Evolutionary conservation across 2,329 filamentous ascomycete species (phyloP), one percentile per base, ranked within the genome.

Genomic region (Cercospora sp.): DNA sequence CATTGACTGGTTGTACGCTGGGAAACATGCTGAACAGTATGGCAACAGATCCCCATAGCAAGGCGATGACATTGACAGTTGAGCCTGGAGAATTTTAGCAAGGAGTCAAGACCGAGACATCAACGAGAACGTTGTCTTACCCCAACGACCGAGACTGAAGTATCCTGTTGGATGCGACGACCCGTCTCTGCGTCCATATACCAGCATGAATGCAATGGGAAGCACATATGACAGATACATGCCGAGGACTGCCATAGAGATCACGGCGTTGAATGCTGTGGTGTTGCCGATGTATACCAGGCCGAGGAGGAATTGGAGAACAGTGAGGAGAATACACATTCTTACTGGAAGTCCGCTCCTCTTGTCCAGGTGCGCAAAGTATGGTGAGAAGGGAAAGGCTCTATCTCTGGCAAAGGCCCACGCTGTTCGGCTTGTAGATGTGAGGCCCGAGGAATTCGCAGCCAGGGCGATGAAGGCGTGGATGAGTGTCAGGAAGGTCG

Each of bases 1-100:
- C 66, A 3, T 75, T 80, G 24, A 82, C 79, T 4, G 81, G 81
- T 59, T 78, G 78, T 32, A 75, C 73, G 9, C 80, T 78, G 2
- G 81, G 81, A 76, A 83, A 82, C 76, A 82, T 82, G 70, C 82
- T 83, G 49, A 85, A 83, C 1, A 84, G 68, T 40, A 83, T 80
- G 0, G 81, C 81, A 6, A 85, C 68, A 0, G 78, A 53, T 21
- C 84, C 79, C 82, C 83, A 86, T 1, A 79, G 65, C 16, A 82
- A 74, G 0, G 81, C 78, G 6, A 84, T 64, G 0, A 79, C n/a
- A 30, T 86, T 85, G 45, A 80, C 59, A 1, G 76, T 61, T 4
- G 68, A 59, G 32, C 68, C 68, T 66, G 49, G 7, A 16, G 32
- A 24, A 53, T 16, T 34, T 68, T 16, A 68, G 66, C 45, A 62